A percentile compares a stretch with the other conserved stretches of the same genome.
phyloP scores from a whole-genome alignment of 2,329 filamentous ascomycete species.

The Podosphaera fusca region DNA sequence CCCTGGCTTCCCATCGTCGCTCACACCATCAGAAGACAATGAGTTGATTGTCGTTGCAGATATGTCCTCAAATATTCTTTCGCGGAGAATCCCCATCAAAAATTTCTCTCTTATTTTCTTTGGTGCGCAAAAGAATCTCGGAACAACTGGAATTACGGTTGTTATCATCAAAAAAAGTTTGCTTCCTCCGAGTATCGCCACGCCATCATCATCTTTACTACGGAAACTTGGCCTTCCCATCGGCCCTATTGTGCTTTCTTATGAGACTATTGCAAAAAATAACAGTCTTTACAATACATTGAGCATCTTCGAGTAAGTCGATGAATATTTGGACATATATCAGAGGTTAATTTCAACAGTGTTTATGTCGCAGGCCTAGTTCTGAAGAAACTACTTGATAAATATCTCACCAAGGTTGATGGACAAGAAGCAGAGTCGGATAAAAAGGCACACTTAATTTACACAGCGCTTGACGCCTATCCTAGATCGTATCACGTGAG shows the following conservation, averaged over 20 bases:
- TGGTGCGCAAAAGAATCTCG: constrained; percentile 87
- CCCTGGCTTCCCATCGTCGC: constrained; percentile 40
- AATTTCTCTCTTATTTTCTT: constrained; percentile 78
- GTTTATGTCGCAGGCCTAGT: constrained; percentile 83
- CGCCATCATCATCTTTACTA: constrained; percentile 46
- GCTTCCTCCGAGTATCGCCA: constrained; percentile 40
- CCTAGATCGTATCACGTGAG: constrained; percentile 41
- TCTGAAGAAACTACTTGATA: constrained; percentile 47
- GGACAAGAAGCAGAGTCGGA: constrained; percentile 54
- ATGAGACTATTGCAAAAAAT: constrained; percentile 70
- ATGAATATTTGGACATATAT: neutral
- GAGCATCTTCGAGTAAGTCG: constrained; percentile 58
- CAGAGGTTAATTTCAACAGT: constrained; percentile 19
- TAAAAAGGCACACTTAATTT: constrained; percentile 56
- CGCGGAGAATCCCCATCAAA: constrained; percentile 48
- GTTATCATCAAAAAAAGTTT: constrained; percentile 65
- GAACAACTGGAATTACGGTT: constrained; percentile 65
- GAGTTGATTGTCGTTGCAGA: constrained; percentile 67
- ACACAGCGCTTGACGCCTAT: constrained; percentile 51
- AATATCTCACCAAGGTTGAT: constrained; percentile 43
- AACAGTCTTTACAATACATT: constrained; percentile 92
- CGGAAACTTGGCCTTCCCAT: constrained; percentile 55
- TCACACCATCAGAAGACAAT: constrained; percentile 23
- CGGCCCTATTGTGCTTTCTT: constrained; percentile 59
- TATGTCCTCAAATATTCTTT: constrained; percentile 88